Evolutionary conservation across 1,139 yeast genomes (phyloP).

Genomic region (Pichia terricola): DNA sequence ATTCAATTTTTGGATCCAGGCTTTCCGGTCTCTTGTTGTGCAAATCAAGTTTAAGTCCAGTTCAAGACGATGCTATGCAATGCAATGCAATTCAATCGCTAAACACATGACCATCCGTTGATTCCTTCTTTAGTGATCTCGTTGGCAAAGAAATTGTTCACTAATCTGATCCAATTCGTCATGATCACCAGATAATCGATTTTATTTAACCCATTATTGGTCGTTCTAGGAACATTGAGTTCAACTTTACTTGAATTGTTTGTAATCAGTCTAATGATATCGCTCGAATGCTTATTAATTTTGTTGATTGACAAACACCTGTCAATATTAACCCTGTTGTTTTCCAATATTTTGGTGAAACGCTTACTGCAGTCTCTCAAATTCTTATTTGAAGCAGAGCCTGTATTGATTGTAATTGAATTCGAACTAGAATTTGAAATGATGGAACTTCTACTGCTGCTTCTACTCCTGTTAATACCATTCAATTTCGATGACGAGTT

Average conservation of each 20-base stretch:
- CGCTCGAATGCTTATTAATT: slow-evolving; percentile 9
- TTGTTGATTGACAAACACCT: slow-evolving; percentile 9
- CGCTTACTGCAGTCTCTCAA: slow-evolving; percentile 6
- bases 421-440: neutral
- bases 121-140: slow-evolving; percentile 13
- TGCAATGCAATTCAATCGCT: neutral
- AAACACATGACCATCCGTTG: slow-evolving; percentile 11
- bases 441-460: slow-evolving; percentile 1
- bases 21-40: too few relatives aligned
- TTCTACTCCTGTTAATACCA: slow-evolving; percentile 1
- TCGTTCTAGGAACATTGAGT: slow-evolving; percentile 11
- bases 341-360: slow-evolving; percentile 10
- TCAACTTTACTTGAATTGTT: slow-evolving; percentile 3
- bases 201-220: slow-evolving; percentile 4
- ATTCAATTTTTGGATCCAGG: too few relatives aligned
- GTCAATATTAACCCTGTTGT: slow-evolving; percentile 6
- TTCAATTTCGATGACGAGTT: slow-evolving; percentile 1
- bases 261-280: slow-evolving; percentile 1
- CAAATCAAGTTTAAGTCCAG: too few relatives aligned
- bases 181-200: slow-evolving; percentile 10
- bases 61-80: too few relatives aligned
- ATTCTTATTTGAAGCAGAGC: neutral
- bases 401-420: neutral
- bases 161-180: slow-evolving; percentile 11
- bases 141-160: slow-evolving; percentile 8